phyloP scores from a whole-genome alignment of 352 stramenopile genomes.

The Lagenidium sp. region DNA sequence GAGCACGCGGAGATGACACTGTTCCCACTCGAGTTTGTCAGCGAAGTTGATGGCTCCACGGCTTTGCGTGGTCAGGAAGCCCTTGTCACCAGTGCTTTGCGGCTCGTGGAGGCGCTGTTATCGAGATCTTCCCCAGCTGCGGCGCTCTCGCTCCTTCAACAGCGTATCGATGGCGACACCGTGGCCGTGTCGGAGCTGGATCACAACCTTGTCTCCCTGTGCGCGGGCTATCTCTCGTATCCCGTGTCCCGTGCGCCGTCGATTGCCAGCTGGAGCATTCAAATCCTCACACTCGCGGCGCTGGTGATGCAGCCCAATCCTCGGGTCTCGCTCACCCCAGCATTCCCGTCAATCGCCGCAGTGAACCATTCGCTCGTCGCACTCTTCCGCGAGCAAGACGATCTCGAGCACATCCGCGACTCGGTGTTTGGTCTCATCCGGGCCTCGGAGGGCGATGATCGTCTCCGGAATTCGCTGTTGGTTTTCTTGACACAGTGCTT shows the following conservation, averaged over 20 bases:
- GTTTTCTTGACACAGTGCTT: slow-evolving; percentile 42
- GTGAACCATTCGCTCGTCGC: slow-evolving; percentile 35
- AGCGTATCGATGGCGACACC: slow-evolving; percentile 32
- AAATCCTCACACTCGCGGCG: slow-evolving; percentile 39
- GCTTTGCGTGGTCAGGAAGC: slow-evolving; percentile 19
- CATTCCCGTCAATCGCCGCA: too few relatives aligned
- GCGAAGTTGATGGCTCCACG: slow-evolving; percentile 14
- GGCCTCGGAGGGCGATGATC: slow-evolving; percentile 2
- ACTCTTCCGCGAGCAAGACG: slow-evolving; percentile 31
- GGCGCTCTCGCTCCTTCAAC: slow-evolving; percentile 19
- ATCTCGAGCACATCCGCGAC: slow-evolving; percentile 29
- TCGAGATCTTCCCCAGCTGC: slow-evolving; percentile 6
- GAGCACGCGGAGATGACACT: slow-evolving; percentile 3
- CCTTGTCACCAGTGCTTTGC: slow-evolving; percentile 33
- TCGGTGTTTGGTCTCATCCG: slow-evolving; percentile 29
- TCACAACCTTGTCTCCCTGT: slow-evolving; percentile 46
- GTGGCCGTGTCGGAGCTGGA: too few relatives aligned
- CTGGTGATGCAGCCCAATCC: slow-evolving; percentile 8
- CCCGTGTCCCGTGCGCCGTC: slow-evolving; percentile 21
- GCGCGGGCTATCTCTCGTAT: slow-evolving; percentile 41
- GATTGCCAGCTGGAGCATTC: slow-evolving; percentile 36
- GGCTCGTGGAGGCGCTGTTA: slow-evolving; percentile 31
- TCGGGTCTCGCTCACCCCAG: too few relatives aligned
- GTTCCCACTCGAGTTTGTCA: slow-evolving; percentile 27
- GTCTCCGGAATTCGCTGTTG: slow-evolving; percentile 28